Evolutionary conservation across 2,329 filamentous ascomycete species (phyloP).

Genomic region (Zymoseptoria brevis): DNA sequence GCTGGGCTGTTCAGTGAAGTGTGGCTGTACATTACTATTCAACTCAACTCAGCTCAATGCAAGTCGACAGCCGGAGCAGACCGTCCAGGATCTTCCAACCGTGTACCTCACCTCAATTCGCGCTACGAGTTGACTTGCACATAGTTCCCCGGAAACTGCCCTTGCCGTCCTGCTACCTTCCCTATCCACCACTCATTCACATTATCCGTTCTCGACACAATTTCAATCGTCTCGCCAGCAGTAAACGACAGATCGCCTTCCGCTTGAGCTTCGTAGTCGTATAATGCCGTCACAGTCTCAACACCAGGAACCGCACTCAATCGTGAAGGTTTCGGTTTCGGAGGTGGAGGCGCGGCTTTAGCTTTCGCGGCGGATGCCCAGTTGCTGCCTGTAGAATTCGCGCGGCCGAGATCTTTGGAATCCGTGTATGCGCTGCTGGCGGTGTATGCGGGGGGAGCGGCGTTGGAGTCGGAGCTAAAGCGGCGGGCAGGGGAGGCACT

Average conservation of each 20-base stretch:
- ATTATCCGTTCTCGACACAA: slow-evolving; percentile 64
- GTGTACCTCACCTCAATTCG: no score
- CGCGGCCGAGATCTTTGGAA: slow-evolving; percentile 22
- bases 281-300: slow-evolving; percentile 82
- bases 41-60: no score
- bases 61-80: no score
- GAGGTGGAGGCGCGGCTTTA: slow-evolving; percentile 43
- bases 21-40: no score
- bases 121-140: slow-evolving; percentile 35
- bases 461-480: slow-evolving; percentile 19
- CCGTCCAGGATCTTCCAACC: no score
- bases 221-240: slow-evolving; percentile 83
- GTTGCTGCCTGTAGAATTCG: slow-evolving; percentile 28
- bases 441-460: slow-evolving; percentile 24
- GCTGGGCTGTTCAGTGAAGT: no score
- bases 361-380: slow-evolving; percentile 41
- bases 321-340: slow-evolving; percentile 59
- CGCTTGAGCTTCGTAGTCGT: slow-evolving; percentile 93
- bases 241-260: slow-evolving; percentile 89
- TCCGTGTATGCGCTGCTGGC: slow-evolving; percentile 2
- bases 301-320: slow-evolving; percentile 55
- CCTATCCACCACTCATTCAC: slow-evolving; percentile 98
- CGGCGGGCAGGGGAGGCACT: slow-evolving; percentile 20
- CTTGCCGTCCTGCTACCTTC: slow-evolving; percentile 66
- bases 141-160: slow-evolving; percentile 80